These are phyloP conservation scores for Lecanicillium sp. DNA, from an alignment of 2,329 filamentous ascomycete genomes.

Conservation along the genomic window DNA sequence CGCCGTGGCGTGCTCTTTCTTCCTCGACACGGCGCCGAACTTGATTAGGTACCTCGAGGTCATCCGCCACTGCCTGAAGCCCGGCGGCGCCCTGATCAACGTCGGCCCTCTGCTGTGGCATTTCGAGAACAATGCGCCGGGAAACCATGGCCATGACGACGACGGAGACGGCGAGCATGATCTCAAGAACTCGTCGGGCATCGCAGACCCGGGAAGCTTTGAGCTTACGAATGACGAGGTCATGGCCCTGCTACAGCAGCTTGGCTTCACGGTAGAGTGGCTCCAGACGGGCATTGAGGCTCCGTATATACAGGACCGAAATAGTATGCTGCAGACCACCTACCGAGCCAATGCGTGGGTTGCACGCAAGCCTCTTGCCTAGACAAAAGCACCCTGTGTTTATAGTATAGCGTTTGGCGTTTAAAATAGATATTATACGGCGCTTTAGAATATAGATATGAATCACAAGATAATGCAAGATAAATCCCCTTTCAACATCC, in stretches of 20 bases:
- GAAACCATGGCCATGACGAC: constrained; percentile 45
- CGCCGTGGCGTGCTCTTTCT: constrained; percentile 85
- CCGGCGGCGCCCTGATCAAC: constrained; percentile 80
- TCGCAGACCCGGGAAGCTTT: constrained; percentile 82
- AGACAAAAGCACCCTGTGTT: too few relatives aligned
- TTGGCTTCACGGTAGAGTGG: constrained; percentile 70
- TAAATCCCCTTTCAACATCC: too few relatives aligned
- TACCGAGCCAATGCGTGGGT: constrained; percentile 83
- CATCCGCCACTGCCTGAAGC: constrained; percentile 67
- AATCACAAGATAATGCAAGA: constrained; percentile 12
- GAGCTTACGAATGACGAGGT: constrained; percentile 90
- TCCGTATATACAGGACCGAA: constrained; percentile 79
- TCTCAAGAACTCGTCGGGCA: constrained; percentile 50
- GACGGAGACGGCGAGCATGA: constrained; percentile 44
- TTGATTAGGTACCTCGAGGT: constrained; percentile 83
- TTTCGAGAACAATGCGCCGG: constrained; percentile 68
- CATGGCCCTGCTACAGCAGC: constrained; percentile 58
- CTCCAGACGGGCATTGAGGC: constrained; percentile 53
- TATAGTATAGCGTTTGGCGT: too few relatives aligned
- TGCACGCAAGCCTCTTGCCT: constrained; percentile 55
- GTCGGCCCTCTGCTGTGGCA: constrained; percentile 92
- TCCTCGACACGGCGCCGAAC: constrained; percentile 95
- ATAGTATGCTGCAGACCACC: constrained; percentile 78
- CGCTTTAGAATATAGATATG: constrained; percentile 1
- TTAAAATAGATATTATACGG: neutral